phyloP scores from a whole-genome alignment of 345 rosid genomes.

The Moringa oleifera region DNA sequence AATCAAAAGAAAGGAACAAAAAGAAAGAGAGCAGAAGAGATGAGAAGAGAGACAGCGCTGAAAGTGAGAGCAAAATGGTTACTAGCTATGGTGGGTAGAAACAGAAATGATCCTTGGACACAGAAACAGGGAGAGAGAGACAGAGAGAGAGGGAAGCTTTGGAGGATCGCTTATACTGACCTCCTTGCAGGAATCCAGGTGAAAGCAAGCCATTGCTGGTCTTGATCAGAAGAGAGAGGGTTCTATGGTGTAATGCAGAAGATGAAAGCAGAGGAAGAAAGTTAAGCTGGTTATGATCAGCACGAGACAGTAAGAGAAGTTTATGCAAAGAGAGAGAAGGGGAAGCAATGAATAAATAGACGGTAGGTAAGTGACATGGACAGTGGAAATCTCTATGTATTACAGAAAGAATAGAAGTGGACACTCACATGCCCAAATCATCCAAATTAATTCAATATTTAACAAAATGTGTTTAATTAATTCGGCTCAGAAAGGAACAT shows the following conservation, averaged over 20 bases:
- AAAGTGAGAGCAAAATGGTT: too few relatives aligned
- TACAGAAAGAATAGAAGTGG: constrained; percentile 8
- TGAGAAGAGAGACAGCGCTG: too few relatives aligned
- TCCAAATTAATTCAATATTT: constrained; percentile 1
- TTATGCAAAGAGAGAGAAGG: constrained; percentile 13
- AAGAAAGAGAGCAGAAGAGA: too few relatives aligned
- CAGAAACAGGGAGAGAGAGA: too few relatives aligned
- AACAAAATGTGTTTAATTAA: neutral
- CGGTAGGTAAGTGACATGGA: constrained; percentile 25
- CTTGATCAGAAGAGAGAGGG: neutral
- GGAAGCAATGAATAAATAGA: constrained; percentile 42
- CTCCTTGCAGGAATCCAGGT: constrained; percentile 44
- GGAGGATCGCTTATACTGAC: constrained; percentile 8
- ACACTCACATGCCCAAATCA: constrained; percentile 33
- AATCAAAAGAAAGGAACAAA: too few relatives aligned
- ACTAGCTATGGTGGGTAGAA: too few relatives aligned
- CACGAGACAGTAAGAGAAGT: constrained; percentile 12
- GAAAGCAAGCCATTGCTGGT: constrained; percentile 37
- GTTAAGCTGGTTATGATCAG: constrained; percentile 16
- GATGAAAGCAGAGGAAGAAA: constrained; percentile 20
- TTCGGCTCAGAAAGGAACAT: neutral
- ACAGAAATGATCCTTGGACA: too few relatives aligned
- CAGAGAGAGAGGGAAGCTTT: neutral
- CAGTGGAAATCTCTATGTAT: constrained; percentile 41
- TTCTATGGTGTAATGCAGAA: constrained; percentile 10